Base-by-base conservation (phyloP, 2,329 filamentous ascomycete species). In the Alternaria hordeiaustralica region DNA sequence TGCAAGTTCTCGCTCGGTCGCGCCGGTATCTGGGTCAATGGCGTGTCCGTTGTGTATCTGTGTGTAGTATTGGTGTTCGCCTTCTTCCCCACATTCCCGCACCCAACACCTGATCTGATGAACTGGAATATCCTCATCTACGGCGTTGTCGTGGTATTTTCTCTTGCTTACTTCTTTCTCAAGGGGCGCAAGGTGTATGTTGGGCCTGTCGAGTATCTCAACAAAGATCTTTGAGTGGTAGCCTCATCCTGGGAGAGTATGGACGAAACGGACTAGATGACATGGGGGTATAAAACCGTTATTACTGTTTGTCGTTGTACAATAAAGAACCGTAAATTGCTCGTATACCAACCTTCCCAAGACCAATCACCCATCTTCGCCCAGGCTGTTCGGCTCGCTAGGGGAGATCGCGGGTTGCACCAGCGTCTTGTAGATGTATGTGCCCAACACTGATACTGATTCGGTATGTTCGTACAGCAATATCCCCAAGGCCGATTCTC, bases 111-210 rank as follows among this genome's bases (percentile, higher is more conserved):
- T 1, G 70, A 71, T 30, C 78, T 78, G 6, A 84, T 86, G 82
- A 86, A 86, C 64, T 86, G 83, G 83, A 81, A 80, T 41, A 75
- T 81, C 45, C 71, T 78, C 1, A 83, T 86, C 70, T 85, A 83
- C 59, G 78, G 80, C n/a, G 78, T 77, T 6, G 75, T 84, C 20
- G 73, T 85, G 15, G 67, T 79, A 7, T 81, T 84, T 30, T 81
- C 83, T 3, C 74, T 82, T 4, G 58, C 78, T 0, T 85, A 82
- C 64, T 86, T 84, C 62, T 67, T 74, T n/a, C 13, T 80, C 5
- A 69, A 74, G 45, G 84, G 82, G 3, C 75, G 77, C 26, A 75
- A 82, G 44, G 70, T 77, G 23, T 86, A 85, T 66, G 67, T 71
- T 13, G 76, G 78, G 2, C 78, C 77, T 11, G 75, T 78, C 2